Evolutionary conservation across 345 rosid genomes (phyloP).

Genomic region (Xanthoceras sorbifolium): DNA sequence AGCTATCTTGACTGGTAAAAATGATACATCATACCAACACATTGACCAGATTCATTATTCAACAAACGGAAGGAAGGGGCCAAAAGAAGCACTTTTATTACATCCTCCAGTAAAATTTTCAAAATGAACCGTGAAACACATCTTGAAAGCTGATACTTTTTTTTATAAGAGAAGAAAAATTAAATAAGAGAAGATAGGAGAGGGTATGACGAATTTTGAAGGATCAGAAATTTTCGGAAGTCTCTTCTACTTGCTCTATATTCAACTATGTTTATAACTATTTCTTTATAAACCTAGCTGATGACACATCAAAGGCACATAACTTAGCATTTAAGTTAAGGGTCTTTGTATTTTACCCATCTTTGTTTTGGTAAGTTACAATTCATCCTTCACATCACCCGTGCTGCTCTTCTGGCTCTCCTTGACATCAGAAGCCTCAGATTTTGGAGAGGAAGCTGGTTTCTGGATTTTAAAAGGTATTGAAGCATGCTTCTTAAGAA

Average conservation of each 20-base stretch:
- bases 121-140: neutral
- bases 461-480: slow-evolving; percentile 95
- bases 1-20: neutral
- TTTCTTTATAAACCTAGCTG: slow-evolving; percentile 12
- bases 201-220: neutral
- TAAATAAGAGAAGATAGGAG: neutral
- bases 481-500: slow-evolving; percentile 83
- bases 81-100: neutral
- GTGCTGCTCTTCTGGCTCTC: slow-evolving; percentile 32
- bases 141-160: neutral
- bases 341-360: neutral
- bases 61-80: neutral
- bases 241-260: slow-evolving; percentile 11
- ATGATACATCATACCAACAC: neutral
- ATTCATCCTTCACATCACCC: slow-evolving; percentile 67
- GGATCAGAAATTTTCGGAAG: neutral
- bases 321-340: slow-evolving; percentile 13
- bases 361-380: slow-evolving; percentile 41
- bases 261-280: slow-evolving; percentile 8
- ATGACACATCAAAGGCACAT: slow-evolving; percentile 12
- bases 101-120: neutral
- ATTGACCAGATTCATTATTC: neutral
- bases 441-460: slow-evolving; percentile 55
- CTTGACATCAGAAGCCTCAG: slow-evolving; percentile 40
- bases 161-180: neutral